Evolutionary conservation across 176 grass and related monocot species (phyloP), one percentile per base, ranked within the genome.

Genomic region (Zea luxurians): DNA sequence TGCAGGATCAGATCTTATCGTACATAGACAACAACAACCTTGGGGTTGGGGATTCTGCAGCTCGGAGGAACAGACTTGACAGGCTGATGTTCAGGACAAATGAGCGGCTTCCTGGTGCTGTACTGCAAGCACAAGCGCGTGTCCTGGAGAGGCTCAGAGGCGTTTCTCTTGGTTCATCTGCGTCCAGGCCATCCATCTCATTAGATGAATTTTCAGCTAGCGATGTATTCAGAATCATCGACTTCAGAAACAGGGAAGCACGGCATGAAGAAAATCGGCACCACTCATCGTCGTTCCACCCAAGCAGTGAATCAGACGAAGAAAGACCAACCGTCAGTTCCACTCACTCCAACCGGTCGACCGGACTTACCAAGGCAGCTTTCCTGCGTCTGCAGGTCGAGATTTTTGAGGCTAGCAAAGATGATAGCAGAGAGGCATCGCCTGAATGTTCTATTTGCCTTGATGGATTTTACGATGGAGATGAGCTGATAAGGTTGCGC

Each of bases 361-460:
- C 64, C 15, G 96, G 96, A 60, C 68, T 99, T 46, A 89, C 90
- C 84, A 87, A 86, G 64, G 76, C 82, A 1, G 86, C 88, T 64
- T 91, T 96, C 37, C 43, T 66, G 54, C 73, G 73, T 53, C 71
- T 99, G 37, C 80, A 89, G 80, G 65, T 85, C 71, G 92, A 91
- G 73, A 75, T 84, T 73, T 99, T 93, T 69, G 79, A 90, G 69
- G 61, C 64, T 78, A 87, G 68, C 64, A 87, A 88, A 70, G 82
- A 96, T 42, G 73, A 90, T 35, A 66, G 70, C 27, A 83, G 80
- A 37, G 79, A 70, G 64, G 34, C 84, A 16, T 86, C 86, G 1
- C 62, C 84, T 4, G 90, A 99, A 68, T 99, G 96, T 76, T 99
- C 90, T 4, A 96, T 99, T 65, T 99, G 96, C 63, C 90, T 99